phyloP scores from a whole-genome alignment of 495 filamentous ascomycete genomes.

The Patellaria atrata region DNA sequence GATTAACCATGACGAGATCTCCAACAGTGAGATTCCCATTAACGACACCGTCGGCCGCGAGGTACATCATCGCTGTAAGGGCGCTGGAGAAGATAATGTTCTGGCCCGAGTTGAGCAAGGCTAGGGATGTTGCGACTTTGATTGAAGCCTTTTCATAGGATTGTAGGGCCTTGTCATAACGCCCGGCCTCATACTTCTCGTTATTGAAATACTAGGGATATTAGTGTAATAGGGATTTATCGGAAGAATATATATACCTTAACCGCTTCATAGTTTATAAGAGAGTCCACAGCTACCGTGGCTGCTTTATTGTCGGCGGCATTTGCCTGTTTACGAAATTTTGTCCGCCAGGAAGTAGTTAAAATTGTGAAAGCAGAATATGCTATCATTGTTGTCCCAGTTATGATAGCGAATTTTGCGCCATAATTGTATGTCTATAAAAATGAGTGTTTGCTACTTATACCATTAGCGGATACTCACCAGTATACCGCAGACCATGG shows the following conservation, averaged over 20 bases:
- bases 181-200: constrained; percentile 78
- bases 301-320: constrained; percentile 91
- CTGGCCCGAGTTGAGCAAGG: constrained; percentile 93
- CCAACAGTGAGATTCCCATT: constrained; percentile 75
- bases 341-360: constrained; percentile 93
- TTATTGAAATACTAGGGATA: constrained; percentile 75
- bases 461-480: constrained; percentile 24
- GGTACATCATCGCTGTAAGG: constrained; percentile 95
- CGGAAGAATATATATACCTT: constrained; percentile 32
- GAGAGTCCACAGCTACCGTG: constrained; percentile 86
- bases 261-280: constrained; percentile 97
- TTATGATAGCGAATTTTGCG: constrained; percentile 79
- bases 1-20: constrained; percentile 96
- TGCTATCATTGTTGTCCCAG: constrained; percentile 75
- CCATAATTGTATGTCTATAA: constrained; percentile 85
- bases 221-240: neutral
- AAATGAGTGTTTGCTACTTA: constrained; percentile 9
- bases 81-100: constrained; percentile 94
- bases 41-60: constrained; percentile 78
- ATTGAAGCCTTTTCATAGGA: constrained; percentile 88
- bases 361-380: constrained; percentile 91
- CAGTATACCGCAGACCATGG: constrained; percentile 83
- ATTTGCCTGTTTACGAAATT: constrained; percentile 87
- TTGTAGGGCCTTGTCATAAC: constrained; percentile 78
- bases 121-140: constrained; percentile 85